phyloP scores from a whole-genome alignment of 2,329 filamentous ascomycete genomes.

The Paecilomyces dactylethromorphus region DNA sequence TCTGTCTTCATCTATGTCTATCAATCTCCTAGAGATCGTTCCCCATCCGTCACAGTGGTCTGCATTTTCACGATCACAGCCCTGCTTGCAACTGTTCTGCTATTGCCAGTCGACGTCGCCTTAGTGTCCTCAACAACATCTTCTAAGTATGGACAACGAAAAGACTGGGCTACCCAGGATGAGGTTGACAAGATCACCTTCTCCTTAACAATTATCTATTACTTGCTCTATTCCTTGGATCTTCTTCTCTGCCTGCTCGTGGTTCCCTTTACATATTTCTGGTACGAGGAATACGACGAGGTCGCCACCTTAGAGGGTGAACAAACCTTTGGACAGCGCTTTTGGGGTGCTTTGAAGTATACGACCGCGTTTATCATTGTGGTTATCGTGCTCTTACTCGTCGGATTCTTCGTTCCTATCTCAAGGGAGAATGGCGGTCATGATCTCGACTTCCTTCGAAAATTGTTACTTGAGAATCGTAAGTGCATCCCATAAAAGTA shows the following conservation, averaged over 20 bases:
- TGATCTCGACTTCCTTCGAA: slow-evolving; percentile 88
- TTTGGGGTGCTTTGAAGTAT: slow-evolving; percentile 86
- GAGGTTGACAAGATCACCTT: slow-evolving; percentile 70
- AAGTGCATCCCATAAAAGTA: slow-evolving; percentile 21
- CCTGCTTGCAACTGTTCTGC: slow-evolving; percentile 82
- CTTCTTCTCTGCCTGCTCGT: slow-evolving; percentile 81
- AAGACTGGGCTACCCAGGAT: slow-evolving; percentile 87
- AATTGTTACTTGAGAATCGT: slow-evolving; percentile 74
- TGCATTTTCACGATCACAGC: slow-evolving; percentile 81
- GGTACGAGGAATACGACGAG: slow-evolving; percentile 95
- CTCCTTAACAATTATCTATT: slow-evolving; percentile 84
- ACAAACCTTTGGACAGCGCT: slow-evolving; percentile 62
- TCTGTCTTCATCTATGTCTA: slow-evolving; percentile 85
- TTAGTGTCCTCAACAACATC: slow-evolving; percentile 84
- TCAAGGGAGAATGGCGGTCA: slow-evolving; percentile 59
- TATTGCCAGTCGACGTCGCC: slow-evolving; percentile 92
- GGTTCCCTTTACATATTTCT: slow-evolving; percentile 96
- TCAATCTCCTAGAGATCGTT: slow-evolving; percentile 82
- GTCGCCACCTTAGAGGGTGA: slow-evolving; percentile 74
- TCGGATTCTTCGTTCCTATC: slow-evolving; percentile 90
- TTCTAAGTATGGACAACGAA: slow-evolving; percentile 70
- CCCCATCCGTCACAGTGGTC: slow-evolving; percentile 71
- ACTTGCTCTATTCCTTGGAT: slow-evolving; percentile 85
- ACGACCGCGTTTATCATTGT: slow-evolving; percentile 77
- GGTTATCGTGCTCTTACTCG: slow-evolving; percentile 69